A percentile compares a stretch with the other conserved stretches of the same genome.
Conservation (phyloP, 331 rosid genomes). For the Rhamnella rubrinervis region DNA sequence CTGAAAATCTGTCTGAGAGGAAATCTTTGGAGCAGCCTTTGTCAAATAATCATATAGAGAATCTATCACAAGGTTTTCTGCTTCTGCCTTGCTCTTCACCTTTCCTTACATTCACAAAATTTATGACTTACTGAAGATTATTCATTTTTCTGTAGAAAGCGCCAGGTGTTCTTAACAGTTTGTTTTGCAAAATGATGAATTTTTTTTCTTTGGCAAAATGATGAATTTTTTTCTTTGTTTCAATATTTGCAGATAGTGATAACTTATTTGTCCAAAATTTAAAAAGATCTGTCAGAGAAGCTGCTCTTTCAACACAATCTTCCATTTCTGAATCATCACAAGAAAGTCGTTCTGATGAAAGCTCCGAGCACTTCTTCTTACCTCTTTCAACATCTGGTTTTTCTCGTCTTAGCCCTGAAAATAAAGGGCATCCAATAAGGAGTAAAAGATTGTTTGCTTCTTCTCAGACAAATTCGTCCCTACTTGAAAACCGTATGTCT, state of each 20-base stretch:
- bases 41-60: constrained; percentile 50
- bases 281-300: constrained; percentile 92
- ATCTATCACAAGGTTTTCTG: constrained; percentile 67
- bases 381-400: constrained; percentile 78
- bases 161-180: constrained; percentile 15
- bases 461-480: constrained; percentile 51
- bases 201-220: constrained; percentile 12
- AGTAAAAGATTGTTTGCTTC: constrained; percentile 62
- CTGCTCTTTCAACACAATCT: constrained; percentile 64
- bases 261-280: constrained; percentile 58
- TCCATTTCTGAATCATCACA: constrained; percentile 56
- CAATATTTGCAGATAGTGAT: constrained; percentile 53
- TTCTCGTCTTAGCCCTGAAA: constrained; percentile 64
- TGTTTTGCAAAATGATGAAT: constrained; percentile 22
- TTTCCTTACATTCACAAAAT: constrained; percentile 27
- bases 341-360: constrained; percentile 75
- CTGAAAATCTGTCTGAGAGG: constrained; percentile 60
- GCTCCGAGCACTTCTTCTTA: constrained; percentile 81
- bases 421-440: constrained; percentile 57
- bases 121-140: constrained; percentile 13
- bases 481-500: constrained; percentile 43
- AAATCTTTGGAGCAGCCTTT: constrained; percentile 59
- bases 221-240: constrained; percentile 7
- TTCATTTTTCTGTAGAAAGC: constrained; percentile 17
- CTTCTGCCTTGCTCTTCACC: constrained; percentile 18